Evolutionary conservation across 371 early-diverging fungal species (phyloP), one percentile per base, ranked within the genome.

Genomic region (Sporodiniella umbellata): DNA sequence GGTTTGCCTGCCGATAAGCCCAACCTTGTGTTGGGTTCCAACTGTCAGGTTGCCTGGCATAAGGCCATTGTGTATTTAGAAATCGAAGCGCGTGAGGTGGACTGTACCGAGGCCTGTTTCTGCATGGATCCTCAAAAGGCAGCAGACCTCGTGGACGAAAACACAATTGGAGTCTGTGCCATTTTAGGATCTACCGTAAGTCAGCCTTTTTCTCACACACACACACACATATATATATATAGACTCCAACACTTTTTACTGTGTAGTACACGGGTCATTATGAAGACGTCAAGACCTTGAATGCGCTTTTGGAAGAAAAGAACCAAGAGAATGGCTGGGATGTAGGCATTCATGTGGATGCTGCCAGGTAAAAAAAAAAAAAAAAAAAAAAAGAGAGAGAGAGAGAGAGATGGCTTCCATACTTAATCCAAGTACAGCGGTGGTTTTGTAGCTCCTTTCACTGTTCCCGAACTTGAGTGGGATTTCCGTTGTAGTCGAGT

Each of bases 401-500:
- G n/a, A 18, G 17, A 26, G 11, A n/a, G 12, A 19, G 42, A 45
- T 14, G n/a, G 11, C 28, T 19, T 33, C n/a, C 23, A 17, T 33
- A n/a, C n/a, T n/a, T n/a, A n/a, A n/a, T n/a, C n/a, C n/a, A n/a
- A 30, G 39, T 31, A 21, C 30, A 74, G 79, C 52, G 91, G 91
- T 31, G 91, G 87, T 6, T 87, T 90, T 48, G 75, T 90, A 14
- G 89, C 89, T 14, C 91, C 91, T 5, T 90, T 90, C 74, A 75
- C 79, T 8, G 59, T 53, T 25, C 88, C 89, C n/a, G 79, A 86
- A n/a, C 66, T 89, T 15, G 66, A 60, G 42, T 90, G 90, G 40
- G 40, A 40, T 40, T 92, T 92, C 62, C 68, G 80, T 12, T 59
- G 87, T 17, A 59, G 58, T 11, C 82, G 72, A 22, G 89, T 88